Conservation (phyloP, 352 stramenopile genomes). For the Lagenidium giganteum region DNA sequence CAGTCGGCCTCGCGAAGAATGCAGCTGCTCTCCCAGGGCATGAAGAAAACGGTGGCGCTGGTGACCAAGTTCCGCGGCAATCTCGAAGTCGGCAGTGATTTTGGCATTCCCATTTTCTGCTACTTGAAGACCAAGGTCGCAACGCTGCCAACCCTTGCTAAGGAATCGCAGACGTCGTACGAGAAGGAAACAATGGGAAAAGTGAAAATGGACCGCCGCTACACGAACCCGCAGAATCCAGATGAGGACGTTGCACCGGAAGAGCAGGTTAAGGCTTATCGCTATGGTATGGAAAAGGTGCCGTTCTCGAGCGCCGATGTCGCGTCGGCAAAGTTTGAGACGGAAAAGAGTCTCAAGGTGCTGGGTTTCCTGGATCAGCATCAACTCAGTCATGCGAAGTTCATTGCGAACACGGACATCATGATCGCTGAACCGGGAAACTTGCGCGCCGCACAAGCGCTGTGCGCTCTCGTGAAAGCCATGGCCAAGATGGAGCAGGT, state of each 20-base stretch:
- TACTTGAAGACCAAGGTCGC: constrained; percentile 76
- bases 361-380: constrained; percentile 63
- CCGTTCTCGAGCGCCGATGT: constrained; percentile 77
- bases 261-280: constrained; percentile 73
- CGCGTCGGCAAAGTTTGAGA: constrained; percentile 79
- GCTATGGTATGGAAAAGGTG: constrained; percentile 73
- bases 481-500: constrained; percentile 63
- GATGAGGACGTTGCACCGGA: constrained; percentile 71
- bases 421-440: constrained; percentile 78
- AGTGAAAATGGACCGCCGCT: constrained; percentile 72
- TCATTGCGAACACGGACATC: constrained; percentile 55
- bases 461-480: constrained; percentile 57
- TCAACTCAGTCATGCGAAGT: constrained; percentile 47
- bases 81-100: constrained; percentile 55
- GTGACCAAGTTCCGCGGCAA: constrained; percentile 75
- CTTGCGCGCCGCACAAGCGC: constrained; percentile 43
- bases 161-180: constrained; percentile 66
- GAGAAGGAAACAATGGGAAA: constrained; percentile 51
- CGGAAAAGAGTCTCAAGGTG: constrained; percentile 70
- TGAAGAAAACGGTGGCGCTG: constrained; percentile 66
- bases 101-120: constrained; percentile 74
- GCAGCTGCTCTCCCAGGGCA: constrained; percentile 68
- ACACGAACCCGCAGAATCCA: constrained; percentile 55
- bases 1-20: constrained; percentile 64
- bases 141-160: constrained; percentile 60